These are phyloP conservation scores for Plasmodium yoelii DNA, from an alignment of 169 alveolate genomes.

Conservation along the genomic window DNA sequence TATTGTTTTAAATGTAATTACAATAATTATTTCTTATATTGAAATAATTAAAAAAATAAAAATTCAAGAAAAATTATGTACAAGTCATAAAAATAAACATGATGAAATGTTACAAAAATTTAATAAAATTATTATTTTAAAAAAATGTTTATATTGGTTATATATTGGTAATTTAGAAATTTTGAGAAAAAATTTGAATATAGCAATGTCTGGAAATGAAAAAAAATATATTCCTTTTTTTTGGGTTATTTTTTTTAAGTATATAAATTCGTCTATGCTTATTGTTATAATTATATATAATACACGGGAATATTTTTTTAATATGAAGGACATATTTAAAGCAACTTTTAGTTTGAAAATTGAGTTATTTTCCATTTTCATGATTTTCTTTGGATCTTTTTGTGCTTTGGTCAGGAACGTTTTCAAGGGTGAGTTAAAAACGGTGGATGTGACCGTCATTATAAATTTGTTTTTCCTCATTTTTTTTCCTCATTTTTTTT, in stretches of 20 bases:
- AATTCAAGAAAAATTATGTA: neutral
- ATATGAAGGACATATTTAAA: constrained; percentile 29
- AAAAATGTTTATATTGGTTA: constrained; percentile 70
- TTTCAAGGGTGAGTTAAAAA: too few species aligned
- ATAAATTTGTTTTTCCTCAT: too few species aligned
- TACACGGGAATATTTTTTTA: constrained; percentile 37
- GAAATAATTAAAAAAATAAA: constrained; percentile 31
- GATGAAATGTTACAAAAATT: neutral
- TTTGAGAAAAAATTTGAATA: constrained; percentile 49
- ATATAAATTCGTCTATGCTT: constrained; percentile 56
- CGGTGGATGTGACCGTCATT: too few species aligned
- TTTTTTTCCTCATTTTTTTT: too few species aligned
- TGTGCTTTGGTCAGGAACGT: constrained; percentile 8
- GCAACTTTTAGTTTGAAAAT: constrained; percentile 35
- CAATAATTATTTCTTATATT: constrained; percentile 24
- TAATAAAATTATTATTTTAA: constrained; percentile 19
- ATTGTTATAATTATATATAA: constrained; percentile 33
- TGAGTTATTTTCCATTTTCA: constrained; percentile 20
- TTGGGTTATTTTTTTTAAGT: constrained; percentile 58
- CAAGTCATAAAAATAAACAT: neutral
- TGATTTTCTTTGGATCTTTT: constrained; percentile 29
- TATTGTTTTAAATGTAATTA: constrained; percentile 8
- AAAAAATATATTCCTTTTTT: constrained; percentile 60
- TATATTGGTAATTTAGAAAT: constrained; percentile 61
- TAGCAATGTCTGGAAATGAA: constrained; percentile 68